Evolutionary conservation across 805 yeast genomes (phyloP).

Genomic region (Suhomyces xylopsoci): DNA sequence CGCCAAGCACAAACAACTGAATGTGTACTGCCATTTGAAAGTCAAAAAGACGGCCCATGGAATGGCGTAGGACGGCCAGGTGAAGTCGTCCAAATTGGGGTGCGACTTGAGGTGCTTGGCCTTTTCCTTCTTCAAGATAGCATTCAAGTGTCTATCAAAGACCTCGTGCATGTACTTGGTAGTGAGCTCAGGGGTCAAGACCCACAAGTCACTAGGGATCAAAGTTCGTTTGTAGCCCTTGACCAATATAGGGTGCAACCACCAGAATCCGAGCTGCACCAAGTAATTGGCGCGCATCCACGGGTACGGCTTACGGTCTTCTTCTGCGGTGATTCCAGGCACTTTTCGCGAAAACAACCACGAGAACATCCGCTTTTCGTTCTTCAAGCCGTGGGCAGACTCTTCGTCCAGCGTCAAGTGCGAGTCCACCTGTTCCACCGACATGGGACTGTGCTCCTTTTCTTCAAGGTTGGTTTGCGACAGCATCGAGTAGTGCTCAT

Average conservation of each 20-base stretch:
- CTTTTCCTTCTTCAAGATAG: conserved; percentile 17
- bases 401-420: not conserved
- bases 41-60: conserved; percentile 48
- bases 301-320: conserved; percentile 52
- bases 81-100: conserved; percentile 19
- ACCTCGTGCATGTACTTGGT: conserved; percentile 33
- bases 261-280: conserved; percentile 37
- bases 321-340: conserved; percentile 49
- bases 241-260: conserved; percentile 38
- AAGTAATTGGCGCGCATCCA: conserved; percentile 39
- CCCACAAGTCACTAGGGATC: conserved; percentile 36
- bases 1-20: conserved; percentile 40
- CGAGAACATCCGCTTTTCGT: conserved; percentile 51
- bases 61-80: conserved; percentile 40
- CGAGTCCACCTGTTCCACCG: not conserved
- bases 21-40: conserved; percentile 43
- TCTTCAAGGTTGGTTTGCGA: conserved; percentile 10
- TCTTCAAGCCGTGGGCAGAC: conserved; percentile 20
- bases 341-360: conserved; percentile 48
- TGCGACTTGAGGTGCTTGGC: conserved; percentile 16
- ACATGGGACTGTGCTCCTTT: not conserved
- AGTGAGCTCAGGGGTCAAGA: conserved; percentile 32
- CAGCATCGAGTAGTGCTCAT: not conserved
- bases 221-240: conserved; percentile 42
- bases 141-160: conserved; percentile 24